Percentiles rank a stretch among this genome's conserved stretches.
These are phyloP conservation scores for Daldinia sp. DNA, from an alignment of 2,329 filamentous ascomycete species.

Conservation along the genomic window DNA sequence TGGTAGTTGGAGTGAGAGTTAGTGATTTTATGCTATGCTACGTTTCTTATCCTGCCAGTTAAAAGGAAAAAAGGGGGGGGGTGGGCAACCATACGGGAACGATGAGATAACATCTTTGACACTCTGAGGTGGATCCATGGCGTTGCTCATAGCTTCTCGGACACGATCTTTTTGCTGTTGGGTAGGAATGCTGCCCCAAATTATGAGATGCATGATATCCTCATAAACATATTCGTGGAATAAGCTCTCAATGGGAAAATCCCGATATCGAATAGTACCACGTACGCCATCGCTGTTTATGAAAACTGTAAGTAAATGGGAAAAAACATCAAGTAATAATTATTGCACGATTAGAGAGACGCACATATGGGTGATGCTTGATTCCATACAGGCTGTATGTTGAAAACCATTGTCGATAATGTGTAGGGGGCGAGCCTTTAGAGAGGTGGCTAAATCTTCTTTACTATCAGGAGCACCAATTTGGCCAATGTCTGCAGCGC, in stretches of 20 bases:
- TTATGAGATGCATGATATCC: conserved; percentile 48
- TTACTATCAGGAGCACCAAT: conserved; percentile 31
- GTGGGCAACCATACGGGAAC: conserved; percentile 41
- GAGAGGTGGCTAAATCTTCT: conserved; percentile 1
- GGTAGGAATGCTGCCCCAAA: conserved; percentile 50
- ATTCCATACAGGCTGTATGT: conserved; percentile 43
- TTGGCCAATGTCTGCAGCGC: conserved; percentile 37
- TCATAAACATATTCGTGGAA: conserved; percentile 41
- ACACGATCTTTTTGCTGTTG: conserved; percentile 45
- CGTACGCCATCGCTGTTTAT: conserved; percentile 37
- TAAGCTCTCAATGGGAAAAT: conserved; percentile 38
- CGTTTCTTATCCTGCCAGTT: background rate
- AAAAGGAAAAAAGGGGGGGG: background rate
- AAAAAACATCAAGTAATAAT: background rate
- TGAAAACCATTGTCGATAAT: conserved; percentile 41
- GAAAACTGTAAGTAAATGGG: background rate
- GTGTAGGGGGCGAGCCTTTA: conserved; percentile 32
- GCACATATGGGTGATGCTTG: conserved; percentile 42
- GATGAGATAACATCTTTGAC: conserved; percentile 39
- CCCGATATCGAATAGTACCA: conserved; percentile 39
- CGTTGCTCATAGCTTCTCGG: conserved; percentile 33
- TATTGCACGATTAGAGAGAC: background rate
- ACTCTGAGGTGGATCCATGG: conserved; percentile 40
- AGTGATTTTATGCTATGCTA: background rate
- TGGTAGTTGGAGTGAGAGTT: conserved; percentile 15